Conservation (phyloP, 1,284 basidiomycete species). For the Tilletiopsis washingtonensis region DNA sequence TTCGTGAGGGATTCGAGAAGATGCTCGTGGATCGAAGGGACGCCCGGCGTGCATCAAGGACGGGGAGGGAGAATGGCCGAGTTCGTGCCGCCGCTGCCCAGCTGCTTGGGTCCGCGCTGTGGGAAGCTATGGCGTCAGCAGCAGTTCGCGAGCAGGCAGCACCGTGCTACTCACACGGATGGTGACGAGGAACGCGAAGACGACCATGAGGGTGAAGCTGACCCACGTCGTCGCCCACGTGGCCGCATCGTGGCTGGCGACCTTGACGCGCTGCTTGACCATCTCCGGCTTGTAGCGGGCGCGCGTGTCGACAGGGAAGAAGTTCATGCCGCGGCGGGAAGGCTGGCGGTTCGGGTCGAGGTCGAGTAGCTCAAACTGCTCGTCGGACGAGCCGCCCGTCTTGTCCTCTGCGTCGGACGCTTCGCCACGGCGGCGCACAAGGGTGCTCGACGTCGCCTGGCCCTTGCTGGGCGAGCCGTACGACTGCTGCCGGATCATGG, state of each 20-base stretch:
- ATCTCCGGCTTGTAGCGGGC: slow-evolving; percentile 29
- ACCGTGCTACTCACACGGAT: slow-evolving; percentile 6
- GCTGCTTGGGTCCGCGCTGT: too few species aligned
- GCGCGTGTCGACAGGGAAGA: slow-evolving; percentile 25
- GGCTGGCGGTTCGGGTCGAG: slow-evolving; percentile 8
- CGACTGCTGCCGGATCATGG: not conserved
- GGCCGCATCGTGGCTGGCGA: slow-evolving; percentile 21
- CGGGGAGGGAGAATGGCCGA: too few species aligned
- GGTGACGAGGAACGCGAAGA: slow-evolving; percentile 34
- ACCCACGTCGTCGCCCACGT: slow-evolving; percentile 36
- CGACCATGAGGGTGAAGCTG: slow-evolving; percentile 29
- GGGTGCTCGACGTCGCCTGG: not conserved
- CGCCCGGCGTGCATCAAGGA: too few species aligned
- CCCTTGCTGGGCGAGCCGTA: not conserved
- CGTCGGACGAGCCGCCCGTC: slow-evolving; percentile 9
- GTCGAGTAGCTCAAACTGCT: slow-evolving; percentile 29
- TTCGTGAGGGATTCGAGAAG: too few species aligned
- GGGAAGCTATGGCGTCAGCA: too few species aligned
- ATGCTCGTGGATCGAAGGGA: too few species aligned
- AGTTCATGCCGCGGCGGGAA: slow-evolving; percentile 27
- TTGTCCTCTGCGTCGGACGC: too few species aligned
- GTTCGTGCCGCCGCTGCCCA: too few species aligned
- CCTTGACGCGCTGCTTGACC: slow-evolving; percentile 26
- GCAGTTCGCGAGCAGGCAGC: too few species aligned
- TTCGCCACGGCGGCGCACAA: not conserved